Base-by-base conservation (phyloP, 1,284 basidiomycete species). In the Inonotus hispidus region DNA sequence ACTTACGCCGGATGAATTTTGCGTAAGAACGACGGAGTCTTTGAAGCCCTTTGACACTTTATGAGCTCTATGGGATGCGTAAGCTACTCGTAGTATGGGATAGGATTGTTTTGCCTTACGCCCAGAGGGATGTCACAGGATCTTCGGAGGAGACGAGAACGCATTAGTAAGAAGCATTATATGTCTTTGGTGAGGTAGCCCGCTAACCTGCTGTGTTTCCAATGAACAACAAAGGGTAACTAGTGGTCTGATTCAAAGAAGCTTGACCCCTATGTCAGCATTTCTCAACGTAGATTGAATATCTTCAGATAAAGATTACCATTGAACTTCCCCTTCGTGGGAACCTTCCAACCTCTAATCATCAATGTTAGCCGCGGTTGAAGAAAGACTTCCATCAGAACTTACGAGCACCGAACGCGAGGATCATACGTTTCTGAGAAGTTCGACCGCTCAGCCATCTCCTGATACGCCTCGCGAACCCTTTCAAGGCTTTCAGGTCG, bases 1-100 rank as follows among this genome's bases (percentile, higher is more conserved):
- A 54, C 64, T 35, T 49, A 67, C 67, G 2, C 68, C 67, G 7
- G 62, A 54, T 14, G 65, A 66, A 41, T 67, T 63, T 53, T 69
- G 67, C 1, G 61, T 64, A 3, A 69, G 60, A 2, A 68, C 68
- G 5, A 67, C 66, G 13, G 68, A 64, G 37, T 60, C 55, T 6
- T 53, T 54, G 59, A 69, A 68, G 16, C 61, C 63, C 19, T 57
- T 55, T 6, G 64, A 56, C 53, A 68, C 65, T 32, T 60, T 63
- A 37, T 67, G 62, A 2, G 67, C 67, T 46, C 67, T 67, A n/a
- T 32, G 5, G 25, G 14, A 29, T 29, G 16, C 27, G 41, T 37
- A 27, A 41, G 53, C 21, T 6, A 13, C 10, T 3, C 21, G 41
- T 29, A 55, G 19, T 39, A 27, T 14, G 7, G 13, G 4, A 43